Evolutionary conservation across 169 alveolate genomes (phyloP).

Genomic region (Eimeria falciformis): DNA sequence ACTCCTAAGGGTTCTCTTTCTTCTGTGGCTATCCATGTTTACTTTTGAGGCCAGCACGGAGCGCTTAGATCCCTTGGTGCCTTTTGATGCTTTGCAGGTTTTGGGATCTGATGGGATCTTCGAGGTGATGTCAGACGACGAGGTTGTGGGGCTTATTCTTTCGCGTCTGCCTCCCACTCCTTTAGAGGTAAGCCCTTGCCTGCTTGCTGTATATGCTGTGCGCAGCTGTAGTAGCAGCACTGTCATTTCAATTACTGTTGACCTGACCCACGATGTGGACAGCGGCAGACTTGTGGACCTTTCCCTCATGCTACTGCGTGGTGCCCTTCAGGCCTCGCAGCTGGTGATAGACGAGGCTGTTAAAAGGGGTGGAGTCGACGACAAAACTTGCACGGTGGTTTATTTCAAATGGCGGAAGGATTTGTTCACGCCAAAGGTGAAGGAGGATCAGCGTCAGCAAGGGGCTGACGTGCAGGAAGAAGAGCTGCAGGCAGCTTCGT

Average conservation of each 20-base stretch:
- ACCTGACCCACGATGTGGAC: not conserved
- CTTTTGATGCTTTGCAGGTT: slow-evolving; percentile 45
- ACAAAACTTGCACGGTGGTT: slow-evolving; percentile 77
- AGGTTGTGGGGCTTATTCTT: slow-evolving; percentile 82
- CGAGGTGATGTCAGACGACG: slow-evolving; percentile 85
- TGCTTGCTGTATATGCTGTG: not conserved
- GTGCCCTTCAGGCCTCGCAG: slow-evolving; percentile 67
- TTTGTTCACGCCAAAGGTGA: not conserved
- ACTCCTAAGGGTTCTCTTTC: too few species aligned
- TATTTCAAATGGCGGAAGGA: slow-evolving; percentile 69
- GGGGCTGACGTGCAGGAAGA: not conserved
- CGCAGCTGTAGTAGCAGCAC: not conserved
- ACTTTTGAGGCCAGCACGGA: too few species aligned
- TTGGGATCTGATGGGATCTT: slow-evolving; percentile 87
- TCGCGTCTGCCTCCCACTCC: slow-evolving; percentile 51
- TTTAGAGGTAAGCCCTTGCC: not conserved
- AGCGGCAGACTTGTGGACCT: not conserved
- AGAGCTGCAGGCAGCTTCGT: slow-evolving; percentile 14
- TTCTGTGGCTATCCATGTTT: too few species aligned
- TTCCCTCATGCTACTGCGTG: not conserved
- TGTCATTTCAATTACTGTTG: not conserved
- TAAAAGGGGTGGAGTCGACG: slow-evolving; percentile 67
- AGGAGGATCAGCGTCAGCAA: slow-evolving; percentile 1
- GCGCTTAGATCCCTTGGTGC: too few species aligned
- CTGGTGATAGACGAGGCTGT: slow-evolving; percentile 73